phyloP scores from a whole-genome alignment of 805 yeast genomes.

The Wilhelminamyces savonicus region DNA sequence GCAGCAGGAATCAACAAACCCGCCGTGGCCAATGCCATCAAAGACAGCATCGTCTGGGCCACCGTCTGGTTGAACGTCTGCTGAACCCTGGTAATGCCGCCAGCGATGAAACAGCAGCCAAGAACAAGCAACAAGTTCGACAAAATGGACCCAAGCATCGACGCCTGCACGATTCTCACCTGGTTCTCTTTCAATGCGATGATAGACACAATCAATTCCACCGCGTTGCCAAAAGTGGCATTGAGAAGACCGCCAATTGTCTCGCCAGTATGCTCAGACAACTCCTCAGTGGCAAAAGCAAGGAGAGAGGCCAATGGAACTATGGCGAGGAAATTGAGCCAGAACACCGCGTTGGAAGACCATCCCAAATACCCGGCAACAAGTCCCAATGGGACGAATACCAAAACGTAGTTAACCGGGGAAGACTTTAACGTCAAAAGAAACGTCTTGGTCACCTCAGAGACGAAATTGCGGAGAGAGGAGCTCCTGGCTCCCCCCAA shows the following conservation, averaged over 20 bases:
- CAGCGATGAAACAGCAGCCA: conserved; percentile 93
- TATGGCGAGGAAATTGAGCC: conserved; percentile 80
- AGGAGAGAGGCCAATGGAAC: conserved; percentile 87
- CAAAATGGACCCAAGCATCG: conserved; percentile 91
- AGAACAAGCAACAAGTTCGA: conserved; percentile 84
- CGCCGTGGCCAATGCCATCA: conserved; percentile 85
- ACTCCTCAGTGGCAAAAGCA: conserved; percentile 90
- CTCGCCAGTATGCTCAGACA: conserved; percentile 82
- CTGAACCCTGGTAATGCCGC: conserved; percentile 81
- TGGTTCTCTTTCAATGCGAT: conserved; percentile 85
- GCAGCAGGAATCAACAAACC: conserved; percentile 94
- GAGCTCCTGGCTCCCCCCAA: conserved; percentile 1
- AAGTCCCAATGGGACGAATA: conserved; percentile 88
- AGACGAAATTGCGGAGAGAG: conserved; percentile 2
- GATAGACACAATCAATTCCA: conserved; percentile 88
- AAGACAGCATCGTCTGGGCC: conserved; percentile 95
- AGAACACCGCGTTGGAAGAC: conserved; percentile 52
- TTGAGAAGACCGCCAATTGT: conserved; percentile 91
- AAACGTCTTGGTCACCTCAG: conserved; percentile 7
- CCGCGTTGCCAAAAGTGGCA: conserved; percentile 98
- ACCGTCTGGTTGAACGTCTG: conserved; percentile 93
- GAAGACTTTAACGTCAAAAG: conserved; percentile 42
- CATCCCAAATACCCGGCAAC: conserved; percentile 57
- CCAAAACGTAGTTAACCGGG: conserved; percentile 67
- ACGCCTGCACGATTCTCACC: conserved; percentile 91